Percentiles rank a stretch among this genome's conserved stretches.
Conservation (phyloP, 2,329 filamentous ascomycete genomes). For the Amauroascus verrucosus region DNA sequence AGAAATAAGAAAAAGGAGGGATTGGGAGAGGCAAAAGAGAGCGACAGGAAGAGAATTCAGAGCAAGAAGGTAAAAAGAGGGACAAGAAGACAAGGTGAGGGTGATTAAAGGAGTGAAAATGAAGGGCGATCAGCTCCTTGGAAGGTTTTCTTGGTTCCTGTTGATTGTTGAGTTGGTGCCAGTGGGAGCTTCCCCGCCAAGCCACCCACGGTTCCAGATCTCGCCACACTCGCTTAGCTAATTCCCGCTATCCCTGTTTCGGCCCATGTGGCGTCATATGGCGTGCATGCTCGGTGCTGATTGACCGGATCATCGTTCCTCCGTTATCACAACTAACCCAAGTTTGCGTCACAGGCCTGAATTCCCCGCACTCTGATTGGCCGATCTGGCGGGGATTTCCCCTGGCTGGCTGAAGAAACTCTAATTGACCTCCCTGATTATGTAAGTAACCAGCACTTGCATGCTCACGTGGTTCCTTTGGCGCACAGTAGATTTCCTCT, state of each 20-base stretch:
- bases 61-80: conserved; percentile 1
- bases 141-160: background rate
- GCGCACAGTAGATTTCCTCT: too few relatives aligned
- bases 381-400: background rate
- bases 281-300: background rate
- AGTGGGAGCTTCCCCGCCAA: conserved; percentile 1
- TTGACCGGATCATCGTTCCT: background rate
- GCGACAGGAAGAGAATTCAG: background rate
- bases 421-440: background rate
- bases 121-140: background rate
- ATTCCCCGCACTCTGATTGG: background rate
- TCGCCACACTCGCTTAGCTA: conserved; percentile 5
- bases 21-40: background rate
- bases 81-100: background rate
- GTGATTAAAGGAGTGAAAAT: background rate
- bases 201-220: background rate
- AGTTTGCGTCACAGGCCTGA: background rate
- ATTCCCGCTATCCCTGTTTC: background rate
- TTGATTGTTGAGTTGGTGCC: conserved; percentile 5
- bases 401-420: background rate
- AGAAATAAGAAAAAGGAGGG: background rate
- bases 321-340: background rate
- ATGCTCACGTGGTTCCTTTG: background rate
- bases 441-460: too few relatives aligned
- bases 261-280: background rate